These are phyloP conservation scores for Heterobasidion occidentale DNA, from an alignment of 1,284 basidiomycete genomes.

Conservation along the genomic window DNA sequence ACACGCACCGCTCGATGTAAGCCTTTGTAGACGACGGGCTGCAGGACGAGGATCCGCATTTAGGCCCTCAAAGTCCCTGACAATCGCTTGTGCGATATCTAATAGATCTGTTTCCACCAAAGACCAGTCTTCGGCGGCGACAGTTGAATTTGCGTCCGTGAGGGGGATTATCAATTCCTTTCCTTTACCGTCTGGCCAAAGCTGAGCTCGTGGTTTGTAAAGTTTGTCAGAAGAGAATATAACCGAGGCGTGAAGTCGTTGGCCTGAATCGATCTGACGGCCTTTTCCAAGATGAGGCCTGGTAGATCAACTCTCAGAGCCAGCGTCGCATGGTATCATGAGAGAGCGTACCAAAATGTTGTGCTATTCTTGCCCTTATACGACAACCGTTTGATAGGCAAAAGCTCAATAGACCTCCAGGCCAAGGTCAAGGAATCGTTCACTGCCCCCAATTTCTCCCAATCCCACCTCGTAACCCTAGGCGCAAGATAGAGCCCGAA, in stretches of 20 bases:
- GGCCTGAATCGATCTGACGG: not conserved
- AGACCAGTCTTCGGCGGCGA: not conserved
- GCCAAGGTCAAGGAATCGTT: conserved; percentile 12
- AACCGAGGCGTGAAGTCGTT: not conserved
- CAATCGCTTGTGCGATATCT: not conserved
- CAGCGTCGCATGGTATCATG: not conserved
- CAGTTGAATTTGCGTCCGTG: not conserved
- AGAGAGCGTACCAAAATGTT: conserved; percentile 3
- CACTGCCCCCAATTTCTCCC: conserved; percentile 2
- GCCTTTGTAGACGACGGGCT: too few species aligned
- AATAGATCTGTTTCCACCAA: not conserved
- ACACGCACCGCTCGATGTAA: too few species aligned
- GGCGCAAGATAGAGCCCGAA: conserved; percentile 4
- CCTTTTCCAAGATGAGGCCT: not conserved
- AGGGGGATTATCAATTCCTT: not conserved
- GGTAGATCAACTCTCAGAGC: not conserved
- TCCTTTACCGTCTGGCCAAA: not conserved
- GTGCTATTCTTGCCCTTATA: conserved; percentile 13
- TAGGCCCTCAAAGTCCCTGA: not conserved
- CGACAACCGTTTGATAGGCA: conserved; percentile 21
- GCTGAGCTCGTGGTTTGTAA: not conserved
- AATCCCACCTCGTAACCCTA: not conserved
- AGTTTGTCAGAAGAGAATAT: not conserved
- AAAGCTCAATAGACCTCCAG: conserved; percentile 17
- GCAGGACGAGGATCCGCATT: too few species aligned